A percentile compares a stretch with the other conserved stretches of the same genome.
phyloP scores from a whole-genome alignment of 2,329 filamentous ascomycete genomes.

The Fusarium sp. region DNA sequence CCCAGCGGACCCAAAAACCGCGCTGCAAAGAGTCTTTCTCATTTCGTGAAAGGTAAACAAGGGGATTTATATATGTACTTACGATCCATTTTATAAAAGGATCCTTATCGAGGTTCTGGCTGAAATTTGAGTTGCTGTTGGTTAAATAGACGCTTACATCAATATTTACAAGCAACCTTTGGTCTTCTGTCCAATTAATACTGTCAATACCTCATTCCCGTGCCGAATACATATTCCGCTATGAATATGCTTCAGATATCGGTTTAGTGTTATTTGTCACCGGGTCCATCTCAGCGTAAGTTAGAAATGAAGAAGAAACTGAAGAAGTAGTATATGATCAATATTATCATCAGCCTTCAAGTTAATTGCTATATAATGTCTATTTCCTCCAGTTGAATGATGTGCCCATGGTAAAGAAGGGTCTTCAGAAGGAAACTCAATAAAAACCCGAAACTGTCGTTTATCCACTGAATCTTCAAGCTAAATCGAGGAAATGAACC shows the following conservation, averaged over 20 bases:
- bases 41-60: accelerated
- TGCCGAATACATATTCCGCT: accelerated
- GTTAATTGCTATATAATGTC: not conserved
- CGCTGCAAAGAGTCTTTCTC: not conserved
- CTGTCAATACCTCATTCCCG: accelerated
- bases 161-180: not conserved
- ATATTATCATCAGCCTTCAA: accelerated
- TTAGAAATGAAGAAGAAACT: accelerated
- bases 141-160: accelerated
- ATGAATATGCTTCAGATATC: accelerated
- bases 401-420: accelerated
- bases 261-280: accelerated
- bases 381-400: accelerated
- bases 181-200: accelerated
- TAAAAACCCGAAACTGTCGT: accelerated
- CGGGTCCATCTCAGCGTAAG: accelerated
- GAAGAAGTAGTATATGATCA: accelerated
- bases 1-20: too few species aligned
- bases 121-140: too few species aligned
- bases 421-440: not conserved
- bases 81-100: not conserved
- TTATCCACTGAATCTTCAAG: accelerated
- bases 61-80: accelerated
- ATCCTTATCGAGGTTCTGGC: accelerated
- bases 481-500: accelerated